phyloP scores from a whole-genome alignment of 352 stramenopile species.

The Globisporangium canariense region DNA sequence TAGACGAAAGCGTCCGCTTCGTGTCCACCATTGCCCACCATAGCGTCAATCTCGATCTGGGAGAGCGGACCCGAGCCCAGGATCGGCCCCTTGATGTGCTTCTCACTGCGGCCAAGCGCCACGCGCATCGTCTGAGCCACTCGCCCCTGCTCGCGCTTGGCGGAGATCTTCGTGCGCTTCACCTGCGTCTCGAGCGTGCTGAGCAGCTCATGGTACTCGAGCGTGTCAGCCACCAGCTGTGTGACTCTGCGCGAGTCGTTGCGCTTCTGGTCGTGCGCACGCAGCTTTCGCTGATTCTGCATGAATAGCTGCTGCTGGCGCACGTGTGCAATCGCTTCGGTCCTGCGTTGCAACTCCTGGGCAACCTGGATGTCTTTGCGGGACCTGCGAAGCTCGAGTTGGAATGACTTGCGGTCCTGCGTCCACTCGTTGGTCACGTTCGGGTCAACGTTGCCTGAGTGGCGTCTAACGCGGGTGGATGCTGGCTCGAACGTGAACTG shows the following conservation, averaged over 20 bases:
- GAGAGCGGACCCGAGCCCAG: slow-evolving; percentile 44
- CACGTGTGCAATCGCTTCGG: slow-evolving; percentile 34
- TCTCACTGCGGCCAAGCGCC: slow-evolving; percentile 29
- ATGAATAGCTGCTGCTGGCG: slow-evolving; percentile 36
- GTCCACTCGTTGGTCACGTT: slow-evolving; percentile 34
- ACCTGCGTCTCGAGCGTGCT: slow-evolving; percentile 33
- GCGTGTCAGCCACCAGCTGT: slow-evolving; percentile 44
- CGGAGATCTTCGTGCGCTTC: slow-evolving; percentile 40
- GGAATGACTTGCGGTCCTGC: slow-evolving; percentile 33
- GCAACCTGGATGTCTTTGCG: slow-evolving; percentile 37
- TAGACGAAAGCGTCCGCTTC: slow-evolving; percentile 31
- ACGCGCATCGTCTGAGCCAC: slow-evolving; percentile 31
- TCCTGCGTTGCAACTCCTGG: slow-evolving; percentile 34
- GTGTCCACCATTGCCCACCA: background rate
- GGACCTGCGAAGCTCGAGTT: slow-evolving; percentile 41
- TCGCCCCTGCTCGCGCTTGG: slow-evolving; percentile 40
- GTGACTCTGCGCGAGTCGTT: slow-evolving; percentile 28
- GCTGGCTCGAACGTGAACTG: slow-evolving; percentile 32
- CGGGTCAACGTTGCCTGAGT: slow-evolving; percentile 5
- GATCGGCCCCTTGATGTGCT: slow-evolving; percentile 27
- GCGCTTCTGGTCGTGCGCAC: slow-evolving; percentile 27
- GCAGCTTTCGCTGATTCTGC: slow-evolving; percentile 38
- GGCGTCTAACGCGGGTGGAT: slow-evolving; percentile 17
- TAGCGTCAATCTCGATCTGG: slow-evolving; percentile 38
- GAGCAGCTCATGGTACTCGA: slow-evolving; percentile 54